Conservation (phyloP, 345 rosid species). For the Clausena lansium region DNA sequence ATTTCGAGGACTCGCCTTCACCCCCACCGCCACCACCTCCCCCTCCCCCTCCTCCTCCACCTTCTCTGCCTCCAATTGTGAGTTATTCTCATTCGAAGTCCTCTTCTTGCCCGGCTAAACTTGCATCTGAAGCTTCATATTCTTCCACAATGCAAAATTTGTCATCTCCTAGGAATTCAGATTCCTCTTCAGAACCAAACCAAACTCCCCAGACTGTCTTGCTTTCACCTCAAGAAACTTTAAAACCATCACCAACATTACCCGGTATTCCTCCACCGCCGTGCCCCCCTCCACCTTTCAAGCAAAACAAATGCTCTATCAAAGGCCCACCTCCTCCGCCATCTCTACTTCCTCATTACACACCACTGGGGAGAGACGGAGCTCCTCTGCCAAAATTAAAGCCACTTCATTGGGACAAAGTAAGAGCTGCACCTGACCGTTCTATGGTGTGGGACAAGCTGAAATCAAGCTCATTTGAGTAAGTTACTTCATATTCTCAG, state of each 20-base stretch:
- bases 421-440: conserved; percentile 86
- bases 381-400: conserved; percentile 76
- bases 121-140: conserved; percentile 24
- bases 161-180: conserved; percentile 29
- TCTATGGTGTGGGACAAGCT: conserved; percentile 94
- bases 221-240: conserved; percentile 27
- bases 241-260: conserved; percentile 17
- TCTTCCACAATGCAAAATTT: conserved; percentile 25
- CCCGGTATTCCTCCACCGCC: conserved; percentile 57
- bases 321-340: conserved; percentile 77
- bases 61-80: conserved; percentile 24
- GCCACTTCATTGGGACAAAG: conserved; percentile 99
- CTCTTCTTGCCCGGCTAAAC: conserved; percentile 18
- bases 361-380: conserved; percentile 71
- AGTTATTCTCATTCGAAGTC: not conserved
- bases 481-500: conserved; percentile 30
- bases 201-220: conserved; percentile 16
- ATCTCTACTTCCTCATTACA: conserved; percentile 39
- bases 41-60: conserved; percentile 36
- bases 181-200: conserved; percentile 25
- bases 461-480: conserved; percentile 94
- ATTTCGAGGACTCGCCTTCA: conserved; percentile 15
- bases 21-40: conserved; percentile 49
- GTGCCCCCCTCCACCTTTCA: conserved; percentile 52
- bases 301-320: conserved; percentile 25